These are phyloP conservation scores for Nothophaeocryptopus gaeumannii DNA, from an alignment of 2,329 filamentous ascomycete genomes.

Conservation along the genomic window DNA sequence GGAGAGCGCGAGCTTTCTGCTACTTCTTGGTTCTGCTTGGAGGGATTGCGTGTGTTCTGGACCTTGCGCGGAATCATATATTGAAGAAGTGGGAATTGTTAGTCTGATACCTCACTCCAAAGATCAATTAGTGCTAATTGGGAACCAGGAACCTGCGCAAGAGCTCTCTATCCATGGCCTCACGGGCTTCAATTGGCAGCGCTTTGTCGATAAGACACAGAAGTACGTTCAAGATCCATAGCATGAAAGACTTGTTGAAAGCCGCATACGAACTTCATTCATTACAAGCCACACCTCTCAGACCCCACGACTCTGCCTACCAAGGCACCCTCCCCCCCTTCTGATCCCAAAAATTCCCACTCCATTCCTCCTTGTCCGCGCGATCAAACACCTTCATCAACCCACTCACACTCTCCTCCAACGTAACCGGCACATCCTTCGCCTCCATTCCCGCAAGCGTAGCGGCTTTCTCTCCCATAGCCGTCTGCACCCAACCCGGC, in stretches of 20 bases:
- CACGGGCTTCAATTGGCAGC: neutral
- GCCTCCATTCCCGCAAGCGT: neutral
- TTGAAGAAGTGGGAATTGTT: conserved; percentile 1
- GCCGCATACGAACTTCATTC: too few relatives aligned
- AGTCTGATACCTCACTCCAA: neutral
- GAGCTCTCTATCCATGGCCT: neutral
- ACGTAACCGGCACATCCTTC: neutral
- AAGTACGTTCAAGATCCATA: too few relatives aligned
- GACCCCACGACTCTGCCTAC: neutral
- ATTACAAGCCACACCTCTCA: too few relatives aligned
- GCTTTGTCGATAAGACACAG: neutral
- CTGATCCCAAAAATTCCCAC: conserved; percentile 5
- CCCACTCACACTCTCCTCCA: conserved; percentile 4
- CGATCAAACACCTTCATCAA: conserved; percentile 6
- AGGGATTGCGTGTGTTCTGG: conserved; percentile 38
- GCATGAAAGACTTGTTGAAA: too few relatives aligned
- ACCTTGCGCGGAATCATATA: conserved; percentile 14
- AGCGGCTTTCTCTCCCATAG: conserved; percentile 2
- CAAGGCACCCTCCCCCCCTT: conserved; percentile 8
- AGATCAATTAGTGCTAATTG: neutral
- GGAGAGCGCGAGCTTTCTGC: conserved; percentile 45
- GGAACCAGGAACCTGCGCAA: neutral
- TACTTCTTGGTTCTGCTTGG: conserved; percentile 44
- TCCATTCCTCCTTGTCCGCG: neutral
- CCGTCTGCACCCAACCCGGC: conserved; percentile 5